A percentile compares a stretch with the other conserved stretches of the same genome.
Conservation (phyloP, 805 yeast species). For the Wickerhamomyces queroliae region DNA sequence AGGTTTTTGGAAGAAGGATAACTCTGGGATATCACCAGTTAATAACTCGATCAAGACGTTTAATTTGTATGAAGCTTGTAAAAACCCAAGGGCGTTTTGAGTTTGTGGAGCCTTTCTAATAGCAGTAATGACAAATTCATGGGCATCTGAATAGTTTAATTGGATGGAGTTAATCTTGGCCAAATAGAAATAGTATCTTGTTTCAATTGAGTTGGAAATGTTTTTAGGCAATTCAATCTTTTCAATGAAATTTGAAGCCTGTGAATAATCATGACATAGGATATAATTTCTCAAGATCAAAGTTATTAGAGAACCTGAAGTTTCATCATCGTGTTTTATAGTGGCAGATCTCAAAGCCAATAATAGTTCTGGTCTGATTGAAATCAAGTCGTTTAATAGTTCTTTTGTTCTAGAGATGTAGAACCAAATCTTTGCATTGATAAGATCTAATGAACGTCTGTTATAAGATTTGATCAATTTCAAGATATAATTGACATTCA, state of each 20-base stretch:
- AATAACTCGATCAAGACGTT: conserved; percentile 83
- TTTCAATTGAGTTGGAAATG: conserved; percentile 82
- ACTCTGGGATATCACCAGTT: conserved; percentile 95
- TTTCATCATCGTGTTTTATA: conserved; percentile 87
- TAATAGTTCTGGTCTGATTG: conserved; percentile 67
- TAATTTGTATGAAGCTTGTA: conserved; percentile 85
- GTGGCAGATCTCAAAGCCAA: conserved; percentile 80
- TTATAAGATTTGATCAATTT: conserved; percentile 54
- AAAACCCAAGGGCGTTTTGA: conserved; percentile 73
- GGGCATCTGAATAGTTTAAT: conserved; percentile 85
- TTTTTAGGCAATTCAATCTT: conserved; percentile 84
- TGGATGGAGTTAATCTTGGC: conserved; percentile 91
- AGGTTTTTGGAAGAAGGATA: conserved; percentile 69
- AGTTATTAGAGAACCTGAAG: conserved; percentile 84
- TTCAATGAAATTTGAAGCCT: conserved; percentile 84
- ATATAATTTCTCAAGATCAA: conserved; percentile 77
- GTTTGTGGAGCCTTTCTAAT: conserved; percentile 96
- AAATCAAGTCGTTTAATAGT: conserved; percentile 40
- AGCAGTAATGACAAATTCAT: conserved; percentile 89
- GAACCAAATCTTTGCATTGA: conserved; percentile 91
- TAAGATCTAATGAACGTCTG: conserved; percentile 77
- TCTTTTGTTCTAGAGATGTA: conserved; percentile 79
- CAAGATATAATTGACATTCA: conserved; percentile 47
- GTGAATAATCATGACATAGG: conserved; percentile 71
- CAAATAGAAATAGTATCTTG: conserved; percentile 86